phyloP scores from a whole-genome alignment of 2,329 filamentous ascomycete genomes.

The Sarocladium brachiariae region DNA sequence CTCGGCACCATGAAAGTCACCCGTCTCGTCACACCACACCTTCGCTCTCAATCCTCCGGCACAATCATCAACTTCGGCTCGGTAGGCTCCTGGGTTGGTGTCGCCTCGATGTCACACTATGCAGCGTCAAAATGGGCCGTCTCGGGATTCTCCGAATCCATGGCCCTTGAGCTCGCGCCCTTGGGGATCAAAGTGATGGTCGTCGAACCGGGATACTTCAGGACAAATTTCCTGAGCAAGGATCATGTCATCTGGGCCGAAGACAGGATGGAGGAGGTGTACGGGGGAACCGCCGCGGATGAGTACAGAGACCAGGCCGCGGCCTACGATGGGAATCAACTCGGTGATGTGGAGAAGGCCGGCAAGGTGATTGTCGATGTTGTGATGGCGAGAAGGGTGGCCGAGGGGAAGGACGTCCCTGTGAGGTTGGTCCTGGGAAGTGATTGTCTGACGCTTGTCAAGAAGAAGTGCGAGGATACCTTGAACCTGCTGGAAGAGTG shows the following conservation, averaged over 20 bases:
- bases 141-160: slow-evolving; percentile 25
- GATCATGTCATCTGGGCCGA: slow-evolving; percentile 16
- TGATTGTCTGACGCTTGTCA: not conserved
- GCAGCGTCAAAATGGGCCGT: slow-evolving; percentile 25
- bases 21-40: slow-evolving; percentile 24
- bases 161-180: slow-evolving; percentile 35
- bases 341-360: slow-evolving; percentile 44
- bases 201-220: slow-evolving; percentile 47
- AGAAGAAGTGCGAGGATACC: slow-evolving; percentile 34
- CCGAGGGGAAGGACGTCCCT: slow-evolving; percentile 38
- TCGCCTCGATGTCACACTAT: slow-evolving; percentile 24
- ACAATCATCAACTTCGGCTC: slow-evolving; percentile 29
- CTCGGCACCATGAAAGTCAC: slow-evolving; percentile 30
- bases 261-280: slow-evolving; percentile 25
- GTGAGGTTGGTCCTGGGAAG: slow-evolving; percentile 21
- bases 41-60: slow-evolving; percentile 23
- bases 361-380: slow-evolving; percentile 42
- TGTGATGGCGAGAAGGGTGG: slow-evolving; percentile 38
- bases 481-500: slow-evolving; percentile 41
- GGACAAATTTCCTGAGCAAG: slow-evolving; percentile 39
- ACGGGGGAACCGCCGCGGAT: slow-evolving; percentile 15
- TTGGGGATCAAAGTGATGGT: slow-evolving; percentile 36
- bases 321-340: slow-evolving; percentile 35
- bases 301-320: slow-evolving; percentile 19
- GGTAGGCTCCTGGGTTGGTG: slow-evolving; percentile 25